Conservation (phyloP, 202 grass and related monocot genomes). For the Carex arenaria region DNA sequence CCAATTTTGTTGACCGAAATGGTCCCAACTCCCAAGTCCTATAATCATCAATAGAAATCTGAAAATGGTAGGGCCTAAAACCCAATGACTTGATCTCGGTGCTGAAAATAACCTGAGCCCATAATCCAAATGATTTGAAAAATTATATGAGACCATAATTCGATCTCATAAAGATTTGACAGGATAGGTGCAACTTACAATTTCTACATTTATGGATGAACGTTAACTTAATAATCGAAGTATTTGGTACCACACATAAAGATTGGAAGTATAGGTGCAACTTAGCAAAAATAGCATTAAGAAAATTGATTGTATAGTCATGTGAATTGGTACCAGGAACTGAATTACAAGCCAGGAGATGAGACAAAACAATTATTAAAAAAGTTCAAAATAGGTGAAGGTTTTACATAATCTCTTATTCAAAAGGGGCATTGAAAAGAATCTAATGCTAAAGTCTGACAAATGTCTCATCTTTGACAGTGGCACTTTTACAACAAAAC, state of each 20-base stretch:
- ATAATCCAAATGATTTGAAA: not conserved
- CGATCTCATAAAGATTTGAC: no score
- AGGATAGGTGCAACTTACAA: not conserved
- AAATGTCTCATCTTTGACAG: constrained; percentile 8
- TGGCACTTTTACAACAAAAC: constrained; percentile 21
- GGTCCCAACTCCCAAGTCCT: not conserved
- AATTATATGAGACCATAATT: no score
- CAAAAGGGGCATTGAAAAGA: not conserved
- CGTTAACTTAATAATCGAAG: not conserved
- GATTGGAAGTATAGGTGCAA: not conserved
- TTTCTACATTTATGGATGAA: not conserved
- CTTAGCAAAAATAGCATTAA: not conserved
- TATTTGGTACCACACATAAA: not conserved
- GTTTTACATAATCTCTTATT: constrained; percentile 23
- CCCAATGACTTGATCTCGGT: not conserved
- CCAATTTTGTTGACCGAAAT: not conserved
- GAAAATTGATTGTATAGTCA: not conserved
- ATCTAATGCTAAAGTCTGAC: constrained; percentile 16
- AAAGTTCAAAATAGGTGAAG: not conserved
- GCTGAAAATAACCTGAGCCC: not conserved
- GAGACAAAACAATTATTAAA: not conserved
- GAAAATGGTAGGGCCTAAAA: not conserved
- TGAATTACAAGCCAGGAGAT: not conserved
- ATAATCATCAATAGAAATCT: not conserved
- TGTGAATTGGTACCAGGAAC: not conserved